phyloP scores from a whole-genome alignment of 2,329 filamentous ascomycete genomes.

The Spiromastix sp. region DNA sequence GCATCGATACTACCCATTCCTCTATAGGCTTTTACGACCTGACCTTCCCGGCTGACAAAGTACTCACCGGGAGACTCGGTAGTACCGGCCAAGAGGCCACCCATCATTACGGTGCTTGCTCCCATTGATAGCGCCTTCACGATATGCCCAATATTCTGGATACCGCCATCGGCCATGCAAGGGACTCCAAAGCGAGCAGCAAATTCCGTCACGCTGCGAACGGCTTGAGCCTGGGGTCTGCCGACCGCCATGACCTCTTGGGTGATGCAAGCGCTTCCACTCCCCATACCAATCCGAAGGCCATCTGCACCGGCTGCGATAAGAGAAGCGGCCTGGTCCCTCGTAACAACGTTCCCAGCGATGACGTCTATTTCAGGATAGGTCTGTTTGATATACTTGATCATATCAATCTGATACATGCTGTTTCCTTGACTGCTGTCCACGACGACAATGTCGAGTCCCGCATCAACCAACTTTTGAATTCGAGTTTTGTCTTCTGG shows the following conservation, averaged over 20 bases:
- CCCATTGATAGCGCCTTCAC: constrained; percentile 95
- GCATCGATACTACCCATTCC: constrained; percentile 98
- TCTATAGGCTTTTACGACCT: constrained; percentile 98
- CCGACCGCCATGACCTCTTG: constrained; percentile 99
- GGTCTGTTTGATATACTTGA: constrained; percentile 86
- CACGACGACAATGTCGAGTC: constrained; percentile 87
- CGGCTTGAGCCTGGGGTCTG: constrained; percentile 85
- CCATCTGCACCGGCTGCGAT: constrained; percentile 94
- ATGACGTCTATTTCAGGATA: constrained; percentile 87
- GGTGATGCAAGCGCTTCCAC: constrained; percentile 94
- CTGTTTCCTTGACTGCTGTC: constrained; percentile 97
- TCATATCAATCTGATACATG: constrained; percentile 98
- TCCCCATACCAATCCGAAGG: constrained; percentile 97
- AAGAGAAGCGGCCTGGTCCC: constrained; percentile 84
- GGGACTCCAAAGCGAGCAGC: constrained; percentile 90
- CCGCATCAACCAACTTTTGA: constrained; percentile 81
- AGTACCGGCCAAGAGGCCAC: constrained; percentile 89
- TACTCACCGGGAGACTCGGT: constrained; percentile 96
- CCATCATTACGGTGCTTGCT: constrained; percentile 98
- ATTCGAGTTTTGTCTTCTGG: constrained; percentile 85
- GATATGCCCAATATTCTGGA: constrained; percentile 98
- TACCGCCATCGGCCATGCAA: constrained; percentile 94
- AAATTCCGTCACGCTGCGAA: constrained; percentile 81
- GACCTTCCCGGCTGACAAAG: constrained; percentile 90
- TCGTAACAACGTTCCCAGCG: constrained; percentile 95